Percentiles rank a stretch among this genome's conserved stretches.
These are phyloP conservation scores for Spiromyces aspiralis DNA, from an alignment of 371 early-diverging fungal species.

Conservation along the genomic window DNA sequence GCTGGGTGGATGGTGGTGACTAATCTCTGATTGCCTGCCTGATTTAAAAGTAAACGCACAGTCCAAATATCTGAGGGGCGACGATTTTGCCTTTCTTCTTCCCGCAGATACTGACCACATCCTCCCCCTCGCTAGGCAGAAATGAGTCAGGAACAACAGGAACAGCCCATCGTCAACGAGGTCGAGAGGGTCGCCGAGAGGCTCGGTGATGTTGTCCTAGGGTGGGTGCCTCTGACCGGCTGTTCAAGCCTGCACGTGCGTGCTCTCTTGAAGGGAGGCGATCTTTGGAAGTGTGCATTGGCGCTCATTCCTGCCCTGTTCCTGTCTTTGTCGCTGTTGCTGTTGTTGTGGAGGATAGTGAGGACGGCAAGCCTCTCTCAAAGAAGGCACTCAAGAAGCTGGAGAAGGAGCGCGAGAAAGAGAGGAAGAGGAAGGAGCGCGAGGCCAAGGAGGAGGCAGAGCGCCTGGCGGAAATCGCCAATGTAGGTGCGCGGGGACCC, in stretches of 20 bases:
- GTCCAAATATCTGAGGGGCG: too few relatives aligned
- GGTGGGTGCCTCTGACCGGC: too few relatives aligned
- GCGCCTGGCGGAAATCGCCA: constrained; percentile 63
- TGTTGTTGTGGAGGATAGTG: constrained; percentile 19
- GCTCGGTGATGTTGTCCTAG: constrained; percentile 39
- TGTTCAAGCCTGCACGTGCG: neutral
- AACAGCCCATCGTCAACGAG: constrained; percentile 3
- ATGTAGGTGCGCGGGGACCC: too few relatives aligned
- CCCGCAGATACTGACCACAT: too few relatives aligned
- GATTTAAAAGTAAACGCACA: too few relatives aligned
- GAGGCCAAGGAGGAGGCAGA: constrained; percentile 70
- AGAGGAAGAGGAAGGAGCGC: constrained; percentile 55
- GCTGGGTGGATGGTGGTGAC: too few relatives aligned
- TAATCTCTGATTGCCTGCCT: too few relatives aligned
- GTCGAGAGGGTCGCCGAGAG: constrained; percentile 35
- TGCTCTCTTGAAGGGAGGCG: neutral
- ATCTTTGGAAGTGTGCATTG: neutral
- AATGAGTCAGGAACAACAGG: neutral
- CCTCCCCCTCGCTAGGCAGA: too few relatives aligned
- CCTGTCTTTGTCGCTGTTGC: neutral
- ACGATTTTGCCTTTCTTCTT: too few relatives aligned
- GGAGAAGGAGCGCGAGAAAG: constrained; percentile 81
- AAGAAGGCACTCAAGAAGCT: constrained; percentile 89
- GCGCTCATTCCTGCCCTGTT: neutral
- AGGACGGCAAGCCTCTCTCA: constrained; percentile 78